Percentiles rank a stretch among this genome's conserved stretches.
Conservation (phyloP, 1,139 yeast genomes). For the Yamadazyma trypodendri region DNA sequence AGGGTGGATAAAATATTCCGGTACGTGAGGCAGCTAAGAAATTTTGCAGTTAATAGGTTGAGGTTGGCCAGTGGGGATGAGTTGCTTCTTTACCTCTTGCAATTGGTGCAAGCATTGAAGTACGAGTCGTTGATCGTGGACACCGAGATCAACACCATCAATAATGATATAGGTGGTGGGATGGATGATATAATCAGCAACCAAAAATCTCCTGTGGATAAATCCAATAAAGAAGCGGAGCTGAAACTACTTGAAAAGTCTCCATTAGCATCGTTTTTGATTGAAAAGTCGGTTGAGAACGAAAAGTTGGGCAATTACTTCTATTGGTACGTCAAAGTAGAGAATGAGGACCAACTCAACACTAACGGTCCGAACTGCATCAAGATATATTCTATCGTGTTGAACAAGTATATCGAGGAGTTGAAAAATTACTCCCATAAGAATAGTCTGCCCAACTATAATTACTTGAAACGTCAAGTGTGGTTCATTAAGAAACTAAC, state of each 20-base stretch:
- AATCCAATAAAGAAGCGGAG: slow-evolving; percentile 18
- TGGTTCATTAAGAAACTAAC: slow-evolving; percentile 47
- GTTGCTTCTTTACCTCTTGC: slow-evolving; percentile 76
- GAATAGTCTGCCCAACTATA: slow-evolving; percentile 35
- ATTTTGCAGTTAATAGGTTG: slow-evolving; percentile 85
- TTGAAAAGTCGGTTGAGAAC: slow-evolving; percentile 68
- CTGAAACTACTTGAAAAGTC: slow-evolving; percentile 30
- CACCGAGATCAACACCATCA: slow-evolving; percentile 12
- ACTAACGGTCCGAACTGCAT: slow-evolving; percentile 13
- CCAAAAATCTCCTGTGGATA: slow-evolving; percentile 9
- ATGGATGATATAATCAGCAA: slow-evolving; percentile 6
- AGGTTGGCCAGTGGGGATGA: slow-evolving; percentile 79
- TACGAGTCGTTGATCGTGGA: slow-evolving; percentile 50
- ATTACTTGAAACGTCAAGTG: slow-evolving; percentile 42
- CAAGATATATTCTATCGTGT: slow-evolving; percentile 33
- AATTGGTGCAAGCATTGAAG: slow-evolving; percentile 88
- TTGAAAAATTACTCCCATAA: slow-evolving; percentile 31
- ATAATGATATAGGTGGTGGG: slow-evolving; percentile 8
- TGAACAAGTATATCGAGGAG: slow-evolving; percentile 40
- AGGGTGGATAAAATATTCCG: slow-evolving; percentile 32
- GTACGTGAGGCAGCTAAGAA: slow-evolving; percentile 52
- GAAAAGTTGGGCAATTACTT: slow-evolving; percentile 74
- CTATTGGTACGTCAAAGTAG: slow-evolving; percentile 91
- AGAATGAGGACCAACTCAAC: slow-evolving; percentile 65
- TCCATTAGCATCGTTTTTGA: slow-evolving; percentile 76